phyloP scores from a whole-genome alignment of 1,284 basidiomycete species.

The Somion occarium region DNA sequence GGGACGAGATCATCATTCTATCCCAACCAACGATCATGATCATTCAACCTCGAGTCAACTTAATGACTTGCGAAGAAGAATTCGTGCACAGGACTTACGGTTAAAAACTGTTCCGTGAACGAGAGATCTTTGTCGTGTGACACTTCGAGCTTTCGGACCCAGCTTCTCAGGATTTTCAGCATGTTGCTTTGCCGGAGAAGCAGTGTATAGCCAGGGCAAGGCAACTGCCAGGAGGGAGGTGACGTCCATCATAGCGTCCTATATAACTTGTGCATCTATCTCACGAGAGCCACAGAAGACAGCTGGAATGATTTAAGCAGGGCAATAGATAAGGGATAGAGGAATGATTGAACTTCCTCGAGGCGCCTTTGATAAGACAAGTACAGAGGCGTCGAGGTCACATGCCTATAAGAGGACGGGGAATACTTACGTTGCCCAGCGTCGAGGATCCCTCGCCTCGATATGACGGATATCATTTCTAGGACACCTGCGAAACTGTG shows the following conservation, averaged over 20 bases:
- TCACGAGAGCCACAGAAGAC: background rate
- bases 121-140: slow-evolving; percentile 17
- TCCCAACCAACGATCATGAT: slow-evolving; percentile 1
- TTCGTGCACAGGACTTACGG: slow-evolving; percentile 15
- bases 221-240: background rate
- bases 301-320: background rate
- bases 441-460: too few species aligned
- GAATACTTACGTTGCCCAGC: too few species aligned
- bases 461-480: too few species aligned
- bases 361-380: background rate
- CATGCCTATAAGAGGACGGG: background rate
- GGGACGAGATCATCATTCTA: slow-evolving; percentile 66
- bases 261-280: background rate
- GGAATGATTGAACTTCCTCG: background rate
- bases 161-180: slow-evolving; percentile 10
- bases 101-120: slow-evolving; percentile 25
- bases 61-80: too few species aligned
- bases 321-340: background rate
- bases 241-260: background rate
- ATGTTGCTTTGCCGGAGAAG: slow-evolving; percentile 1
- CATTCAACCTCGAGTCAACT: slow-evolving; percentile 10
- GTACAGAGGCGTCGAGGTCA: background rate
- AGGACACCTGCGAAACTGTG: too few species aligned
- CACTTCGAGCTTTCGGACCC: slow-evolving; percentile 20
- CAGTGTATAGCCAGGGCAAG: background rate